These are phyloP conservation scores for Paraphaeosphaeria sporulosa DNA, from an alignment of 2,329 filamentous ascomycete species.

Conservation along the genomic window DNA sequence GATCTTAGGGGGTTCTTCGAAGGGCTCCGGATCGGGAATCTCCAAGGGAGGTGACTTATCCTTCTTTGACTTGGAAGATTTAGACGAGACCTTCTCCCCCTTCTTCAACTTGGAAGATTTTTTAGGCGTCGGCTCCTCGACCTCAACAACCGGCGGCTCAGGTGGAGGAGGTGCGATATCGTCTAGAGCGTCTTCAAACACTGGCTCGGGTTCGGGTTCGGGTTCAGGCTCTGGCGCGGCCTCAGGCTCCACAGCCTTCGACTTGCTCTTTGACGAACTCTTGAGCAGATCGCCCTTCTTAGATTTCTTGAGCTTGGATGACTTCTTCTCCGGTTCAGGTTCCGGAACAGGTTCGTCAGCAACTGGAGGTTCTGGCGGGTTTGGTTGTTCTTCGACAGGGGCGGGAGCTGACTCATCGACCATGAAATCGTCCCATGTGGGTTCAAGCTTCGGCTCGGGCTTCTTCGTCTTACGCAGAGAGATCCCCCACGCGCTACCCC, in stretches of 20 bases:
- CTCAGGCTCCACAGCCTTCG: conserved; percentile 46
- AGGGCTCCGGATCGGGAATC: conserved; percentile 40
- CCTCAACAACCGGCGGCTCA: conserved; percentile 35
- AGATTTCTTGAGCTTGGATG: conserved; percentile 37
- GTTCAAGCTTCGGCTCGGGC: conserved; percentile 56
- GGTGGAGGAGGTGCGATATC: conserved; percentile 27
- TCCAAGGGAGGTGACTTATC: conserved; percentile 30
- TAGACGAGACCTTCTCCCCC: conserved; percentile 19
- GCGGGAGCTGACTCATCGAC: conserved; percentile 48
- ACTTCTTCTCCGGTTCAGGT: conserved; percentile 19
- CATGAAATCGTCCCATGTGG: conserved; percentile 30
- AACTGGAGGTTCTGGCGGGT: conserved; percentile 52
- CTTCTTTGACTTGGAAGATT: conserved; percentile 40
- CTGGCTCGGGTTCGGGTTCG: conserved; percentile 38
- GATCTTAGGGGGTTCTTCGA: conserved; percentile 36
- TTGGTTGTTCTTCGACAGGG: conserved; percentile 51
- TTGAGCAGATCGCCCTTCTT: conserved; percentile 53
- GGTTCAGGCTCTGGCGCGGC: conserved; percentile 38
- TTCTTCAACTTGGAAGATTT: conserved; percentile 41
- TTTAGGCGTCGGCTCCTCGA: conserved; percentile 42
- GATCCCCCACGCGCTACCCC: conserved; percentile 56
- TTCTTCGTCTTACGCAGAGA: conserved; percentile 55
- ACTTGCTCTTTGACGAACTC: conserved; percentile 48
- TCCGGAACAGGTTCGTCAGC: conserved; percentile 27
- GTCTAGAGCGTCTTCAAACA: conserved; percentile 24